Conservation (phyloP, 345 rosid species). For the Populus ilicifolia region DNA sequence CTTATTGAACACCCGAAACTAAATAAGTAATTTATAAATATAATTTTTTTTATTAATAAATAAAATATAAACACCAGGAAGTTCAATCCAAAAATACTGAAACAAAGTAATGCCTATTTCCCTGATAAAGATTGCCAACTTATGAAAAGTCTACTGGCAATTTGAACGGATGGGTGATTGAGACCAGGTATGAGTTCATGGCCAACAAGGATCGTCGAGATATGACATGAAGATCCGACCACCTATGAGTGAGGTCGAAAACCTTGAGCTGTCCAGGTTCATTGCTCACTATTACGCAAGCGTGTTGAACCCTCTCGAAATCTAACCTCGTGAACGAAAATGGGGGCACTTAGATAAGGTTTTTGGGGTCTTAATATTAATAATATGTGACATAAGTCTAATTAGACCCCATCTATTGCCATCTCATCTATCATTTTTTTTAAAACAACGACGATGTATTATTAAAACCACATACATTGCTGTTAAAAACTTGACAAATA, state of each 20-base stretch:
- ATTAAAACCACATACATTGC: too few species aligned
- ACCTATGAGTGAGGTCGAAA: not conserved
- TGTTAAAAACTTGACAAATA: too few species aligned
- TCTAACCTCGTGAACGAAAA: slow-evolving; percentile 7
- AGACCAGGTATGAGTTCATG: not conserved
- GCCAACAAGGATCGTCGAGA: not conserved
- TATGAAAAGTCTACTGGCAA: not conserved
- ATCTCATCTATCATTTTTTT: slow-evolving; percentile 2
- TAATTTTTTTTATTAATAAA: too few species aligned
- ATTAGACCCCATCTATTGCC: slow-evolving; percentile 11
- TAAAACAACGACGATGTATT: too few species aligned
- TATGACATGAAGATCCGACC: not conserved
- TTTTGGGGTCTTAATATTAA: not conserved
- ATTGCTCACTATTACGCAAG: not conserved
- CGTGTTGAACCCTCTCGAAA: slow-evolving; percentile 2
- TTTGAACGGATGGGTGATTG: not conserved
- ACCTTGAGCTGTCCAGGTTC: slow-evolving; percentile 24
- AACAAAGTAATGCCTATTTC: not conserved
- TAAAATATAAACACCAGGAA: too few species aligned
- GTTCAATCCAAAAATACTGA: too few species aligned
- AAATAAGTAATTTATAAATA: too few species aligned
- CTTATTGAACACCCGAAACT: too few species aligned
- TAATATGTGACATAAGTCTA: not conserved
- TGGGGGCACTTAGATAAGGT: slow-evolving; percentile 9
- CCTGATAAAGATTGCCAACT: not conserved